Conservation (phyloP, 768 basidiomycete genomes). For the Mycena latifolia region DNA sequence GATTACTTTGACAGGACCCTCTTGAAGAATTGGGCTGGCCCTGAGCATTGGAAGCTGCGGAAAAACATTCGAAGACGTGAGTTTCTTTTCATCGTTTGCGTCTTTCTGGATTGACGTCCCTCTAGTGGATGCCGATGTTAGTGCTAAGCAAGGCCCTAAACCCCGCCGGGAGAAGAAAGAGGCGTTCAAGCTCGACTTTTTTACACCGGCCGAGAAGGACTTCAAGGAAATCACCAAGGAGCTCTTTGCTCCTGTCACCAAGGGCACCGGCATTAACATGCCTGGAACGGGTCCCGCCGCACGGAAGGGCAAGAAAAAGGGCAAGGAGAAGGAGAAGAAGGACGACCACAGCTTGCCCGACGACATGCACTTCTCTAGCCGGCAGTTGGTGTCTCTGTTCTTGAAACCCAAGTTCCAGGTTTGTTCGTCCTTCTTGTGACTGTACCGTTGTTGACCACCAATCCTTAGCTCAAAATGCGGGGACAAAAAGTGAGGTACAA, state of each 20-base stretch:
- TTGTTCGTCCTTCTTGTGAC: conserved; percentile 45
- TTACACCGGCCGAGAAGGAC: conserved; percentile 68
- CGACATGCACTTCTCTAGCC: conserved; percentile 97
- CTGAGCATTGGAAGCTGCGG: conserved; percentile 97
- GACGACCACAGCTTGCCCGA: conserved; percentile 89
- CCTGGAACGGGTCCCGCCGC: conserved; percentile 63
- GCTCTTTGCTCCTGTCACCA: conserved; percentile 83
- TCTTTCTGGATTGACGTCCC: conserved; percentile 23
- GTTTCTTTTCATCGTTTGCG: conserved; percentile 39
- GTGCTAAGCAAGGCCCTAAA: conserved; percentile 63
- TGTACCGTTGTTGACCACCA: not conserved
- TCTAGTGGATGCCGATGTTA: conserved; percentile 53
- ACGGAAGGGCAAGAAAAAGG: conserved; percentile 54
- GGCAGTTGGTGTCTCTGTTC: conserved; percentile 92
- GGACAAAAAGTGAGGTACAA: conserved; percentile 72
- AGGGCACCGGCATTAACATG: conserved; percentile 76
- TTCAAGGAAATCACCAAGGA: conserved; percentile 74
- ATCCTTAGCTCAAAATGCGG: conserved; percentile 88
- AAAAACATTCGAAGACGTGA: conserved; percentile 84
- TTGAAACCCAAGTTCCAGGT: conserved; percentile 97
- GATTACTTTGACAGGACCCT: conserved; percentile 93
- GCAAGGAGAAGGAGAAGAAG: conserved; percentile 71
- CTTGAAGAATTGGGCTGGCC: conserved; percentile 97
- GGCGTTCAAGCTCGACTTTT: conserved; percentile 86
- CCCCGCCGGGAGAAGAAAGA: conserved; percentile 80